A percentile compares a stretch with the other conserved stretches of the same genome.
These are phyloP conservation scores for Solanum chacoense DNA, from an alignment of 305 asterid species.

Conservation along the genomic window DNA sequence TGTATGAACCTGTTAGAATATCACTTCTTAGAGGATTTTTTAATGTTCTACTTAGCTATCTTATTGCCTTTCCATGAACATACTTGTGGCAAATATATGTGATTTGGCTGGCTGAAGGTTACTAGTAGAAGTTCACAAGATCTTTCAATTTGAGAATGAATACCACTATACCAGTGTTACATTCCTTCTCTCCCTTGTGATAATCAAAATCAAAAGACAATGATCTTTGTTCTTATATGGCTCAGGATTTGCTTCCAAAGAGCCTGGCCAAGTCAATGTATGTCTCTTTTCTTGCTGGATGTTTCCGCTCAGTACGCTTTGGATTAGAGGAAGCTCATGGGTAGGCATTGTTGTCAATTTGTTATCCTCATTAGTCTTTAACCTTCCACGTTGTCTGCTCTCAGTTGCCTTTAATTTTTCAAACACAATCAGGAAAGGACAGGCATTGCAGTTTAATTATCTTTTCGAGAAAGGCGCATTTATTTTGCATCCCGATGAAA, in stretches of 20 bases:
- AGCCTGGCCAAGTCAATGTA: slow-evolving; percentile 76
- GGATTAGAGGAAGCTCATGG: slow-evolving; percentile 98
- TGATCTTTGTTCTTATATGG: neutral
- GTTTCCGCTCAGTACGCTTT: slow-evolving; percentile 90
- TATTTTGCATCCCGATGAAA: slow-evolving; percentile 40
- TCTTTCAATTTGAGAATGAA: neutral
- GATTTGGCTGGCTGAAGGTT: neutral
- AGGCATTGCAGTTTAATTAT: slow-evolving; percentile 87
- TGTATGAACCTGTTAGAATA: neutral
- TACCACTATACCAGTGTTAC: neutral
- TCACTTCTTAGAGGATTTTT: neutral
- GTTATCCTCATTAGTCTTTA: slow-evolving; percentile 1
- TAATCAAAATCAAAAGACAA: neutral
- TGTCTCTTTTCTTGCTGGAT: slow-evolving; percentile 91
- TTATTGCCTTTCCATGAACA: neutral
- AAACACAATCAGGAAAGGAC: slow-evolving; percentile 46
- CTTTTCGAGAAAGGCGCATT: slow-evolving; percentile 76
- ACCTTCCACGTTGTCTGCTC: neutral
- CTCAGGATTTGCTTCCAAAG: slow-evolving; percentile 58
- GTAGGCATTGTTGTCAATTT: slow-evolving; percentile 23
- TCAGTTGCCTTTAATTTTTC: neutral
- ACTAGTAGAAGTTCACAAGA: neutral
- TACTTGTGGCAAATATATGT: neutral
- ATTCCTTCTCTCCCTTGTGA: neutral
- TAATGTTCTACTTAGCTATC: neutral